Base-by-base conservation (phyloP, 2,329 filamentous ascomycete species). In the Ceratocystiopsis minuta region DNA sequence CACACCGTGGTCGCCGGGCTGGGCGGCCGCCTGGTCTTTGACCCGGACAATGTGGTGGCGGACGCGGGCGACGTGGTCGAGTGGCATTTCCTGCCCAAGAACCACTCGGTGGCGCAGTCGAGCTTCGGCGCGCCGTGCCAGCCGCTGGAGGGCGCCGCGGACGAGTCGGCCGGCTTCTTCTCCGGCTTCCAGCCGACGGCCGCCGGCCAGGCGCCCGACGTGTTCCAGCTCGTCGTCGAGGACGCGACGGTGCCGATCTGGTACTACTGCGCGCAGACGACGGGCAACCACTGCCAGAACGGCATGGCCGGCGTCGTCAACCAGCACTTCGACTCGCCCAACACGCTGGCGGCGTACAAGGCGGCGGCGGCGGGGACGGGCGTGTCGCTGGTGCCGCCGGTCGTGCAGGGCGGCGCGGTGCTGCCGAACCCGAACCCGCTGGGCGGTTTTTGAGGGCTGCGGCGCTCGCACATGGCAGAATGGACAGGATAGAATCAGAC, bases 261-360 rank as follows among this genome's bases (percentile, higher is more conserved):
- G 57, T 62, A 61, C 53, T 65, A 64, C 56, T 64, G 62, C 49
- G 55, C 58, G 14, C 63, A 65, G 55, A 56, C 55, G 36, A 50
- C 45, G 16, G 60, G 57, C 16, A 50, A 52, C 48, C 66, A 70
- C 51, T 71, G 67, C 60, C 59, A 64, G 48, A 57, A 52, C 12
- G 64, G 65, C 45, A 70, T 70, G 66, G 57, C 60, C 3, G 65
- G 61, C 14, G 60, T 65, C 35, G 61, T 70, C 55, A 70, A 70
- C 46, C 63, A 66, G 53, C 57, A 60, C 52, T 61, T 63, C n/a
- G 48, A 58, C 48, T 45, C 45, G 37, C 50, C 53, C 45, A 57
- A 57, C 46, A 65, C 57, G 37, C 57, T 66, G 16, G 46, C 53
- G 14, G 53, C 52, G 18, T 57, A 64, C 53, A 57, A 54, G 49